A percentile compares a stretch with the other conserved stretches of the same genome.
These are phyloP conservation scores for Termitomyces sp. DNA, from an alignment of 768 basidiomycete species.

Conservation along the genomic window DNA sequence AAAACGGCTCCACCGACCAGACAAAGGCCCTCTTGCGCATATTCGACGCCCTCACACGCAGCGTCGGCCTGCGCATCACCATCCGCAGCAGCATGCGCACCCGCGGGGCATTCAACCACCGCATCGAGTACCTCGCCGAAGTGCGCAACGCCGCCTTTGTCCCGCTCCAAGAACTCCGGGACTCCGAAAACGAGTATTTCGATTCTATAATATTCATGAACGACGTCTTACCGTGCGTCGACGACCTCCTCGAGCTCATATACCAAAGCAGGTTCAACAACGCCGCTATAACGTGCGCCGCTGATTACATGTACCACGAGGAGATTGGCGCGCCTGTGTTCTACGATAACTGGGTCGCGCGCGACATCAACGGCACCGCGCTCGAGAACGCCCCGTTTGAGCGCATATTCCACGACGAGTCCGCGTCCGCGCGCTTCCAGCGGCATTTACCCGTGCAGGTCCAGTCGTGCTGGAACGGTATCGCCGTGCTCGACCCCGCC, in stretches of 20 bases:
- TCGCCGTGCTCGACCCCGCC: slow-evolving; percentile 91
- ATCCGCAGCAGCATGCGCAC: slow-evolving; percentile 92
- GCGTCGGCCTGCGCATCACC: slow-evolving; percentile 87
- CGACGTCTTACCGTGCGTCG: slow-evolving; percentile 96
- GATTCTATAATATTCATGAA: slow-evolving; percentile 99
- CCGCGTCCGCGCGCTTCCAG: slow-evolving; percentile 79
- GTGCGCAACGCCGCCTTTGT: slow-evolving; percentile 98
- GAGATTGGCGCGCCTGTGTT: slow-evolving; percentile 93
- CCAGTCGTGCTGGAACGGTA: slow-evolving; percentile 98
- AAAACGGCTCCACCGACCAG: slow-evolving; percentile 98
- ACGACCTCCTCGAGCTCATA: slow-evolving; percentile 96
- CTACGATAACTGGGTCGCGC: slow-evolving; percentile 98
- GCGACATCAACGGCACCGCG: slow-evolving; percentile 98
- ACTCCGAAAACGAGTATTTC: slow-evolving; percentile 89
- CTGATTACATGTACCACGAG: slow-evolving; percentile 99
- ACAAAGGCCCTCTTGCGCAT: slow-evolving; percentile 95
- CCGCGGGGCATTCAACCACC: slow-evolving; percentile 95
- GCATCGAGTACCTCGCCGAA: slow-evolving; percentile 99
- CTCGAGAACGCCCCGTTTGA: slow-evolving; percentile 98
- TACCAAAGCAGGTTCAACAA: slow-evolving; percentile 92
- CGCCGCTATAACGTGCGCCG: slow-evolving; percentile 96
- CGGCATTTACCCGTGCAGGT: slow-evolving; percentile 92
- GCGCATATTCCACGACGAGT: slow-evolving; percentile 80
- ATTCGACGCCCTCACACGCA: slow-evolving; percentile 87
- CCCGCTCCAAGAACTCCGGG: slow-evolving; percentile 90